Conservation (phyloP, 257 asterid genomes). For the Lycium ferocissimum region DNA sequence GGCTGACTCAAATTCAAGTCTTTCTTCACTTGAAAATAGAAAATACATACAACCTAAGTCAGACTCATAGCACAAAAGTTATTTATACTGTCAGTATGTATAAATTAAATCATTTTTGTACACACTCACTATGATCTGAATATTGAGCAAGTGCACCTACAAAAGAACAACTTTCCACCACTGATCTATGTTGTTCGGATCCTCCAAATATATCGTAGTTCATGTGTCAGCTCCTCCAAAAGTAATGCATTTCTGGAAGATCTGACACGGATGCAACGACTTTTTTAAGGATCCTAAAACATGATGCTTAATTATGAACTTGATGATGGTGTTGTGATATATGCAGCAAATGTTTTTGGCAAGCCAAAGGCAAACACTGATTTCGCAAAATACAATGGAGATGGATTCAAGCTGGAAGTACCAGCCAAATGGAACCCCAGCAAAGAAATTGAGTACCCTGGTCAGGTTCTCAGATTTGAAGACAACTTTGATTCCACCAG, state of each 20-base stretch:
- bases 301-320: background rate
- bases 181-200: background rate
- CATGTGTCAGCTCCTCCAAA: background rate
- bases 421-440: conserved; percentile 90
- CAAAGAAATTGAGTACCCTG: conserved; percentile 71
- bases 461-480: conserved; percentile 77
- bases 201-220: too few relatives aligned
- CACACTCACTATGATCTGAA: background rate
- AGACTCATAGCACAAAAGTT: too few relatives aligned
- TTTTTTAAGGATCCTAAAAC: background rate
- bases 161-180: background rate
- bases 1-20: too few relatives aligned
- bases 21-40: background rate
- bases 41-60: too few relatives aligned
- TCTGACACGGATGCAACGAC: too few relatives aligned
- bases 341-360: conserved; percentile 82
- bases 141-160: background rate
- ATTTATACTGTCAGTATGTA: too few relatives aligned
- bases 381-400: conserved; percentile 52
- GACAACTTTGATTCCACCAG: conserved; percentile 83
- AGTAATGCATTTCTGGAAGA: background rate
- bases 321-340: conserved; percentile 19
- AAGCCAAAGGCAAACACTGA: conserved; percentile 77
- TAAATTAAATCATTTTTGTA: background rate
- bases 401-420: conserved; percentile 62